phyloP scores from a whole-genome alignment of 1,284 basidiomycete species.

The Ceratobasidium sp. region DNA sequence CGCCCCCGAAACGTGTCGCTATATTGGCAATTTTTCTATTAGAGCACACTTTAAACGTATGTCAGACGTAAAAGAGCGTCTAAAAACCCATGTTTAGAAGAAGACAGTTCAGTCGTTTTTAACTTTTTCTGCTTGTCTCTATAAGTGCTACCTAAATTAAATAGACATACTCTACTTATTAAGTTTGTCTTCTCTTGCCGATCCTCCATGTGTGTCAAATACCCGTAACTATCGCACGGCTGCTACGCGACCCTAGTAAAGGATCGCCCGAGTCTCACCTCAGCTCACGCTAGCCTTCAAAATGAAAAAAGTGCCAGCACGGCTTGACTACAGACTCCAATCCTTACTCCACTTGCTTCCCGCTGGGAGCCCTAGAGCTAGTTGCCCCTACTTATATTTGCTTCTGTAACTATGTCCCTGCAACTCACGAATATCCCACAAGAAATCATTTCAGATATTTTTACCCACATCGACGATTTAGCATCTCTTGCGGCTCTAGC shows the following conservation, averaged over 20 bases:
- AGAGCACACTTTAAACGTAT: not conserved
- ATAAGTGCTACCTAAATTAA: not conserved
- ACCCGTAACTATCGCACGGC: conserved; percentile 15
- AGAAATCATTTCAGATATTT: conserved; percentile 36
- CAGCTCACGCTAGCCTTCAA: not conserved
- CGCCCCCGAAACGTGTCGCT: not conserved
- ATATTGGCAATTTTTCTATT: not conserved
- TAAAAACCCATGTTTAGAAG: not conserved
- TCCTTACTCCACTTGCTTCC: not conserved
- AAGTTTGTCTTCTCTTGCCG: not conserved
- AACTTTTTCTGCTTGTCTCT: not conserved
- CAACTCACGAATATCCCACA: conserved; percentile 20
- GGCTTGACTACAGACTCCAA: conserved; percentile 2
- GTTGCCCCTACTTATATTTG: not conserved
- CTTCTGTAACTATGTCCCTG: conserved; percentile 6
- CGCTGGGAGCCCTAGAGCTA: not conserved
- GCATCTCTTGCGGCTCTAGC: conserved; percentile 30
- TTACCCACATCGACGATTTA: conserved; percentile 14
- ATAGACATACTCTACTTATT: not conserved
- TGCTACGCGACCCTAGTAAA: not conserved
- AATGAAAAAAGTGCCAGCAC: conserved; percentile 42
- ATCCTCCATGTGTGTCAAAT: not conserved
- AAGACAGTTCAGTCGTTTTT: not conserved
- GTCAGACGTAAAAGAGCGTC: not conserved
- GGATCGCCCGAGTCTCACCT: conserved; percentile 19